Evolutionary conservation across 345 rosid species (phyloP).

Genomic region (Hypericum perforatum): DNA sequence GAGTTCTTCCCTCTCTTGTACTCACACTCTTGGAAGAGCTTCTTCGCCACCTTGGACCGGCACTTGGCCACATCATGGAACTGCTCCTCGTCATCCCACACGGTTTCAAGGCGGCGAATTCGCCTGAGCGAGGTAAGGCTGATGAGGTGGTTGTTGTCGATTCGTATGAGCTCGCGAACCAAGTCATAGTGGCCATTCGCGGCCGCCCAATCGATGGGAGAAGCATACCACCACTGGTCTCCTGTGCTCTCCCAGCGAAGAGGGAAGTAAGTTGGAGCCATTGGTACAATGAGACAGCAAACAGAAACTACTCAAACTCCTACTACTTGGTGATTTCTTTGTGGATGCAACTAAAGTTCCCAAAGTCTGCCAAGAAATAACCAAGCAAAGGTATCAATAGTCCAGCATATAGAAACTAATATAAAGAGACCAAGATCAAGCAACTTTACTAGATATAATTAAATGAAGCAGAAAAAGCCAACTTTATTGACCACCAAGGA

Average conservation of each 20-base stretch:
- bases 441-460: too few species aligned
- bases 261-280: conserved; percentile 72
- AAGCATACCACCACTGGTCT: conserved; percentile 97
- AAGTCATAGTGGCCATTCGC: conserved; percentile 87
- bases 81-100: conserved; percentile 76
- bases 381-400: too few species aligned
- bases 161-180: conserved; percentile 73
- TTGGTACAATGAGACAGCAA: conserved; percentile 2
- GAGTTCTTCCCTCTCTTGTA: conserved; percentile 43
- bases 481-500: too few species aligned
- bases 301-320: background rate
- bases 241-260: conserved; percentile 94
- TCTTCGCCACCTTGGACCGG: conserved; percentile 58
- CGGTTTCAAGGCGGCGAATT: conserved; percentile 83
- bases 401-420: too few species aligned
- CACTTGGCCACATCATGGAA: conserved; percentile 61
- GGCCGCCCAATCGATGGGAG: conserved; percentile 93
- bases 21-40: conserved; percentile 58
- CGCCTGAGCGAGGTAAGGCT: conserved; percentile 88
- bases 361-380: too few species aligned
- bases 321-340: too few species aligned
- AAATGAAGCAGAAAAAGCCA: too few species aligned
- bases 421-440: too few species aligned
- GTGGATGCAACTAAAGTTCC: too few species aligned
- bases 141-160: conserved; percentile 79